Percentiles rank a stretch among this genome's conserved stretches.
Conservation (phyloP, 2,329 filamentous ascomycete species). For the Aspergillus awamori region DNA sequence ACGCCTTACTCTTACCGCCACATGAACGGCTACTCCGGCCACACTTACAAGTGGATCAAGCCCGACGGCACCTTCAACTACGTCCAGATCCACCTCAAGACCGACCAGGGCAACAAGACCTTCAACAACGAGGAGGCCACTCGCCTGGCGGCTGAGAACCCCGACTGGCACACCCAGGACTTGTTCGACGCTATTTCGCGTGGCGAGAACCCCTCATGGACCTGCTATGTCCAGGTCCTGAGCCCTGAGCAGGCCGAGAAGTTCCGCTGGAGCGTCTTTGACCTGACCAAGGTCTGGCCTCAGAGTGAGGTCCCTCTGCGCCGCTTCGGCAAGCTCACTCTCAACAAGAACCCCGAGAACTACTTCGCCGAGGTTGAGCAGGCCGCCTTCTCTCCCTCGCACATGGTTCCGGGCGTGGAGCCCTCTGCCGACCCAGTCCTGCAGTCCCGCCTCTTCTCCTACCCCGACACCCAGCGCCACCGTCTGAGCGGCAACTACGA, state of each 20-base stretch:
- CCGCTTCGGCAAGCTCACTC: slow-evolving; percentile 63
- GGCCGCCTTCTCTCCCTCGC: slow-evolving; percentile 68
- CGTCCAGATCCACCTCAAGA: slow-evolving; percentile 66
- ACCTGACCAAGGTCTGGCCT: slow-evolving; percentile 71
- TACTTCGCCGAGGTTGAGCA: slow-evolving; percentile 75
- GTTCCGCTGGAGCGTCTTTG: slow-evolving; percentile 67
- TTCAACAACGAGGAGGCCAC: slow-evolving; percentile 61
- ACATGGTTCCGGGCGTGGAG: slow-evolving; percentile 69
- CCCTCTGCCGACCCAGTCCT: slow-evolving; percentile 71
- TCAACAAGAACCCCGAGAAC: slow-evolving; percentile 67
- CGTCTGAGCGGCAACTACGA: slow-evolving; percentile 67
- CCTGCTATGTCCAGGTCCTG: slow-evolving; percentile 65
- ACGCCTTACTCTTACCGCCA: slow-evolving; percentile 67
- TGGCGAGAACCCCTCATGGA: slow-evolving; percentile 66
- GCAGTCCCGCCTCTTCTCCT: slow-evolving; percentile 71
- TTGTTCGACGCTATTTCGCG: slow-evolving; percentile 65
- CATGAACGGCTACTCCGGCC: slow-evolving; percentile 69
- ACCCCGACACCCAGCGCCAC: slow-evolving; percentile 68
- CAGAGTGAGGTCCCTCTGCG: slow-evolving; percentile 64
- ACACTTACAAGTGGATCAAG: slow-evolving; percentile 69
- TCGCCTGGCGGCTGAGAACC: slow-evolving; percentile 59
- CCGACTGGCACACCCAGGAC: slow-evolving; percentile 66
- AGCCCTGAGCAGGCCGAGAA: slow-evolving; percentile 64
- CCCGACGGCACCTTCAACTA: slow-evolving; percentile 68
- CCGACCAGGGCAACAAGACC: slow-evolving; percentile 64